Base-by-base conservation (phyloP, 2,329 filamentous ascomycete genomes). In the Mollisiaceae sp. region DNA sequence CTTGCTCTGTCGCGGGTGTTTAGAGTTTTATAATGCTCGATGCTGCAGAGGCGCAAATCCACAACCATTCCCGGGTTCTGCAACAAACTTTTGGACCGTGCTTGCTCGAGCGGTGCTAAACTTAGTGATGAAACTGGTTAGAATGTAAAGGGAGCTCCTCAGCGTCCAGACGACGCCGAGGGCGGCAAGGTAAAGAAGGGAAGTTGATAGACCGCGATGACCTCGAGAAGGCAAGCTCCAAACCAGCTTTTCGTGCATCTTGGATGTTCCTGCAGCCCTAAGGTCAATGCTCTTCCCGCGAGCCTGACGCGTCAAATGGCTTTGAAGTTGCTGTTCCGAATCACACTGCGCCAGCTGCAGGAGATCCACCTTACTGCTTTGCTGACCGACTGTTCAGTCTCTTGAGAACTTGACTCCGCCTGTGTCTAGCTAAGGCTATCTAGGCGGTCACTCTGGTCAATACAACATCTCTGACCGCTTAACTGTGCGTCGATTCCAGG, bases 191-290 rank as follows among this genome's bases (percentile, higher is more conserved):
- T 24, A 38, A 55, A 55, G 4, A 20, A 36, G 24, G 27, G n/a
- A n/a, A n/a, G n/a, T n/a, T n/a, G n/a, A n/a, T n/a, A 36, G 24
- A 36, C 43, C 35, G 27, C 24, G 24, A 5, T 32, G 45, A 54
- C 35, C 45, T 52, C 36, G 36, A 22, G 36, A 14, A 36, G 43
- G 39, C 24, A 20, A 32, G 62, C 41, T 36, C 15, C 52, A 20
- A 47, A 39, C 63, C 63, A 56, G 35, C 11, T 57, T 64, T 56
- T 15, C 38, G 12, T 56, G 54, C 45, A 60, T 64, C 63, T 64
- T 64, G 58, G 60, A 60, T 63, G 57, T 63, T 57, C 57, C 60
- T 66, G 64, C 64, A 60, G 60, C 60, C 39, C 60, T 57, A 38
- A 63, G 61, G 43, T 39, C 61, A 59, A 63, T 22, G 59, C 59